phyloP scores from a whole-genome alignment of 148 eudicot species.

The Chenopodium album region DNA sequence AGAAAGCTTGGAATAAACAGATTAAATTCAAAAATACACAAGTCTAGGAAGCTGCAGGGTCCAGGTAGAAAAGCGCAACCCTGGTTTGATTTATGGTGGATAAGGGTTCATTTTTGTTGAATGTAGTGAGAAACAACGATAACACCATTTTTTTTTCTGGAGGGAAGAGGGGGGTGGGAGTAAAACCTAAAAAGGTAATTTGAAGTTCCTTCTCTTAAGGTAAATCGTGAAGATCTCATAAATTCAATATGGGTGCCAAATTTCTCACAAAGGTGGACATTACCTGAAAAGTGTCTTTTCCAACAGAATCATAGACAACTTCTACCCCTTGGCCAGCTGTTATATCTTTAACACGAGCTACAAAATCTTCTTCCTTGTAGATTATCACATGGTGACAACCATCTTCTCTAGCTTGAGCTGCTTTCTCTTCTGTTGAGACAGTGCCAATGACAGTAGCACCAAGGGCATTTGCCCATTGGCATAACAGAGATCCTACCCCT shows the following conservation, averaged over 20 bases:
- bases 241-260: background rate
- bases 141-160: background rate
- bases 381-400: constrained; percentile 78
- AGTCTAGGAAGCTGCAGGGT: background rate
- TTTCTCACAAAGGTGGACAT: background rate
- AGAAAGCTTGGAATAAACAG: background rate
- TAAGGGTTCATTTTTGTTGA: background rate
- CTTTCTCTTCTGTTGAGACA: constrained; percentile 78
- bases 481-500: constrained; percentile 74
- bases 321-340: constrained; percentile 83
- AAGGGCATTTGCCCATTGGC: constrained; percentile 87
- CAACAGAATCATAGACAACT: constrained; percentile 87
- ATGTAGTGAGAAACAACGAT: background rate
- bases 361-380: constrained; percentile 79
- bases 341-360: constrained; percentile 63
- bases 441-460: constrained; percentile 89
- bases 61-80: background rate
- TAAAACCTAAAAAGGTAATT: background rate
- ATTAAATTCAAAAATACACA: background rate
- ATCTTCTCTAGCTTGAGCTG: constrained; percentile 77
- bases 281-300: constrained; percentile 89
- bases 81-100: background rate
- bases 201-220: background rate
- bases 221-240: background rate
- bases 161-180: background rate